Evolutionary conservation across 495 filamentous ascomycete species (phyloP).

Genomic region (Aspergillus ostianus): DNA sequence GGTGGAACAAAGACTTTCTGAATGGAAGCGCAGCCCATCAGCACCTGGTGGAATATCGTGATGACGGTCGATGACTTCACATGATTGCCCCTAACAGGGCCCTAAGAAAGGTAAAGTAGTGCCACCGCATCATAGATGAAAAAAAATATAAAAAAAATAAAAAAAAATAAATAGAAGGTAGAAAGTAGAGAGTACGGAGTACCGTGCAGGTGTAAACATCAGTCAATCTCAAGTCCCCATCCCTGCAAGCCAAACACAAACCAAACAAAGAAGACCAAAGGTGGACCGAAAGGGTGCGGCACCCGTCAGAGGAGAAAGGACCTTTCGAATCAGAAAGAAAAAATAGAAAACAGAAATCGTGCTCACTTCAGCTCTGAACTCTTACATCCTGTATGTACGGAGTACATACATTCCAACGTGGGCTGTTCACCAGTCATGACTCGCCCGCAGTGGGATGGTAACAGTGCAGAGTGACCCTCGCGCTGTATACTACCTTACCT

Average conservation of each 20-base stretch:
- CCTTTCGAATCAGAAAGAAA: background rate
- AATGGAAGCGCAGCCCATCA: background rate
- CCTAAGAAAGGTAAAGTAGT: background rate
- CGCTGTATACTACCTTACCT: conserved; percentile 4
- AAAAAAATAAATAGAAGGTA: background rate
- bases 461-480: conserved; percentile 39
- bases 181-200: no score
- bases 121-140: background rate
- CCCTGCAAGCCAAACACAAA: background rate
- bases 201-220: background rate
- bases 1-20: background rate
- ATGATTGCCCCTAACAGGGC: background rate
- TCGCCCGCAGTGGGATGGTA: conserved; percentile 22
- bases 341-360: background rate
- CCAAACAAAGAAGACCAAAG: background rate
- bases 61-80: background rate
- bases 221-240: background rate
- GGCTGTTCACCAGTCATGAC: background rate
- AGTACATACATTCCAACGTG: background rate
- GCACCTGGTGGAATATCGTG: background rate
- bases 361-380: no score
- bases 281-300: no score
- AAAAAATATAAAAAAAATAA: background rate
- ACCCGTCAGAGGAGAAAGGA: no score
- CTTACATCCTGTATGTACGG: no score